Percentiles rank a stretch among this genome's conserved stretches.
Conservation (phyloP, 176 grass and related monocot genomes). For the Rhynchospora breviuscula region DNA sequence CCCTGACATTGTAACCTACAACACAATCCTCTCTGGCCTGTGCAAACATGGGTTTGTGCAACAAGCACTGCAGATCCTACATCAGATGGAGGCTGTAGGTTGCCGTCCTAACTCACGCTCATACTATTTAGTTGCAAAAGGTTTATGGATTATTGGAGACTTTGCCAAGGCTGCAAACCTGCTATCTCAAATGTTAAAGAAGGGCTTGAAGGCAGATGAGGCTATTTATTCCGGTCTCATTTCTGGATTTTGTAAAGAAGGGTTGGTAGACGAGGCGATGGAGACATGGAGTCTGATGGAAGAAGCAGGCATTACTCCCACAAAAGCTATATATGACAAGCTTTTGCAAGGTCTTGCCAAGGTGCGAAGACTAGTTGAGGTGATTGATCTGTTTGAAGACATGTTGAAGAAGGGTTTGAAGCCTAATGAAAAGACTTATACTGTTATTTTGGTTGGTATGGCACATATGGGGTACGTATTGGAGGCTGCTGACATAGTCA, state of each 20-base stretch:
- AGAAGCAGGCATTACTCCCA: background rate
- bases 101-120: background rate
- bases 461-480: slow-evolving; percentile 10
- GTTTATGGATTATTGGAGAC: slow-evolving; percentile 7
- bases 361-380: background rate
- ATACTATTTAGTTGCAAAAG: background rate
- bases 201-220: slow-evolving; percentile 11
- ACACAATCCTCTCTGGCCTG: background rate
- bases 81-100: background rate
- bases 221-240: background rate
- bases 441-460: background rate
- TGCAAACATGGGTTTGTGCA: slow-evolving; percentile 10
- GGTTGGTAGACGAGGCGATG: background rate
- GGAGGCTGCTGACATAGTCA: slow-evolving; percentile 1
- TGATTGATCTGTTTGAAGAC: slow-evolving; percentile 14
- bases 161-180: background rate
- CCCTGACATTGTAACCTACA: slow-evolving; percentile 2
- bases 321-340: background rate
- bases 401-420: background rate
- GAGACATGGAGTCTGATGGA: background rate
- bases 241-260: slow-evolving; percentile 6
- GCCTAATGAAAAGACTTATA: background rate
- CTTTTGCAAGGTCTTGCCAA: background rate
- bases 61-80: background rate
- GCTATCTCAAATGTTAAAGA: slow-evolving; percentile 15